Evolutionary conservation across 2,329 filamentous ascomycete species (phyloP).

Genomic region (Cercospora sesami): DNA sequence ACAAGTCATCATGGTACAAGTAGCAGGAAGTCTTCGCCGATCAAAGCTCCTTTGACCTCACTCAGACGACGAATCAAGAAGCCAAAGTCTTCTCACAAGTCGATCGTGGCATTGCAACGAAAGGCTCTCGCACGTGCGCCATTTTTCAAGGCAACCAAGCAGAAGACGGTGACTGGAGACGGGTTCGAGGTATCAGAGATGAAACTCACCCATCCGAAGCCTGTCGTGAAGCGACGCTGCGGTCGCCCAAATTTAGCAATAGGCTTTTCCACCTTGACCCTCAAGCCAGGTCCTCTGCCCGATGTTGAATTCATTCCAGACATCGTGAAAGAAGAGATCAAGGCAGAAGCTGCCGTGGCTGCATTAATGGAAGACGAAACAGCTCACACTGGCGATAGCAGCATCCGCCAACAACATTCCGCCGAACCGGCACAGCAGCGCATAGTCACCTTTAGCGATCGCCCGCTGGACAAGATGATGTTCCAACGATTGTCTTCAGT

Average conservation of each 20-base stretch:
- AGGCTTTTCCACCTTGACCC: constrained; percentile 23
- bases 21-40: background rate
- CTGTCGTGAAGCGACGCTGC: background rate
- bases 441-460: constrained; percentile 27
- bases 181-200: constrained; percentile 30
- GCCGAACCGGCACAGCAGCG: background rate
- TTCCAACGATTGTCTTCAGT: constrained; percentile 32
- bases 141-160: constrained; percentile 3
- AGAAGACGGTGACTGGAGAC: constrained; percentile 20
- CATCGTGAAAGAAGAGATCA: background rate
- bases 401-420: background rate
- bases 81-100: constrained; percentile 27
- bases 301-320: constrained; percentile 28
- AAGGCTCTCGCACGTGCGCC: constrained; percentile 15
- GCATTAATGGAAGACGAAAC: background rate
- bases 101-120: constrained; percentile 19
- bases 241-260: constrained; percentile 10
- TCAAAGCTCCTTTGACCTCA: constrained; percentile 25
- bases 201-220: constrained; percentile 6
- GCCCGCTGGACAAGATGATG: constrained; percentile 23
- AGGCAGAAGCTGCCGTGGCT: background rate
- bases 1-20: background rate
- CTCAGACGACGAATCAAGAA: constrained; percentile 29
- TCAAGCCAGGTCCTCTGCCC: constrained; percentile 32
- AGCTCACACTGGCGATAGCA: background rate